Percentiles rank a stretch among this genome's conserved stretches.
Conservation (phyloP, 129 eudicot genomes). For the Flaveria robusta region DNA sequence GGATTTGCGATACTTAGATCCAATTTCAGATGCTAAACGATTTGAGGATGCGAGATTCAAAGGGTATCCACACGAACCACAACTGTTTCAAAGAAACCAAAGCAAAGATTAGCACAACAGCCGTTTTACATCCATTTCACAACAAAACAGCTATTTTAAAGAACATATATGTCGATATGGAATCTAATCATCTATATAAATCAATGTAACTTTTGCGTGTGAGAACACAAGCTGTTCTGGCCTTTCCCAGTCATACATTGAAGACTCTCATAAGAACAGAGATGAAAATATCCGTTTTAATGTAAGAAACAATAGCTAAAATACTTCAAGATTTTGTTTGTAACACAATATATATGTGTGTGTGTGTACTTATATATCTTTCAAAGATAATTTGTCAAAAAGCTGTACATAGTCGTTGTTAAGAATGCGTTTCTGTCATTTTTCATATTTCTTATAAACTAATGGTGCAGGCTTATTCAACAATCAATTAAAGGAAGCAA, state of each 20-base stretch:
- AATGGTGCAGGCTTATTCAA: too few relatives aligned
- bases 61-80: constrained; percentile 85
- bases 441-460: too few relatives aligned
- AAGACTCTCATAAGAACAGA: too few relatives aligned
- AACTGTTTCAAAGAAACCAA: constrained; percentile 47
- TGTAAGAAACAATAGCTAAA: not conserved
- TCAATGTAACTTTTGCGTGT: not conserved
- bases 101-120: constrained; percentile 20
- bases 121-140: not conserved
- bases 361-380: not conserved
- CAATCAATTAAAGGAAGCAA: too few relatives aligned
- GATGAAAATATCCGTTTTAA: too few relatives aligned
- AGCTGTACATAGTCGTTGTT: not conserved
- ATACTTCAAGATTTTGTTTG: not conserved
- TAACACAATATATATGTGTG: not conserved
- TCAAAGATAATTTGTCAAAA: not conserved
- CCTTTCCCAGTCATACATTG: too few relatives aligned
- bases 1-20: constrained; percentile 59
- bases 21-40: constrained; percentile 64
- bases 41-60: constrained; percentile 60
- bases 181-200: not conserved
- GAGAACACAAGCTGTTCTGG: too few relatives aligned
- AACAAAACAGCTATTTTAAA: not conserved
- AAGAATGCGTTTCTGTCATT: not conserved
- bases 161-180: not conserved